phyloP scores from a whole-genome alignment of 1,284 basidiomycete genomes.

The Apiotrichum akiyoshidainum region DNA sequence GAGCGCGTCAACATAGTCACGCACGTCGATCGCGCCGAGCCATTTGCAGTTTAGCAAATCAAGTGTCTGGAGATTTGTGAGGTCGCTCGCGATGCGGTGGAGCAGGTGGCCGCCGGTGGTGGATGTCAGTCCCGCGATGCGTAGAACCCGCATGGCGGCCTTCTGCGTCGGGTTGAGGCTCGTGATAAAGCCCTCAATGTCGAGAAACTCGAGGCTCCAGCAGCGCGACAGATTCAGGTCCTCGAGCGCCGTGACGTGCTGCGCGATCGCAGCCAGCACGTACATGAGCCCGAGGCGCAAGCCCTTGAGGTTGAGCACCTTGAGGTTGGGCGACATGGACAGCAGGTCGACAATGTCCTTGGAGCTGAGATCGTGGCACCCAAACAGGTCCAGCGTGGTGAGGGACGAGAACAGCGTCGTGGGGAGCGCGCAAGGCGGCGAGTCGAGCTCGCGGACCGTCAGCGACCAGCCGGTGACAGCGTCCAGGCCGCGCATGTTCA shows the following conservation, averaged over 20 bases:
- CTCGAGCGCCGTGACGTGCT: constrained; percentile 59
- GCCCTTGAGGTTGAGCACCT: constrained; percentile 64
- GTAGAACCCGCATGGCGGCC: constrained; percentile 47
- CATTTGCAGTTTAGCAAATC: constrained; percentile 66
- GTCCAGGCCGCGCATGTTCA: constrained; percentile 67
- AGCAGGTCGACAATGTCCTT: constrained; percentile 68
- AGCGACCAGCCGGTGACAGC: constrained; percentile 53
- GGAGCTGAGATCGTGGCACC: constrained; percentile 65
- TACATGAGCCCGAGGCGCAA: constrained; percentile 43
- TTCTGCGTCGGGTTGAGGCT: constrained; percentile 20
- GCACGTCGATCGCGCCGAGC: constrained; percentile 12
- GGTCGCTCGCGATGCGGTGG: constrained; percentile 59
- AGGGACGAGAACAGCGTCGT: constrained; percentile 25
- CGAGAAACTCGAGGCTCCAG: constrained; percentile 62
- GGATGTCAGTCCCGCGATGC: constrained; percentile 63
- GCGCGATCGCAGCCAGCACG: constrained; percentile 34
- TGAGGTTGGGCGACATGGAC: constrained; percentile 62
- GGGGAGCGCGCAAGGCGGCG: background rate
- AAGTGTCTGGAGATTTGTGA: constrained; percentile 72
- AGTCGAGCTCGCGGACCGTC: constrained; percentile 7
- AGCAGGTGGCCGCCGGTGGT: constrained; percentile 56
- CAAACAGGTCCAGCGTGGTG: constrained; percentile 64
- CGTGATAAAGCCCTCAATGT: constrained; percentile 53
- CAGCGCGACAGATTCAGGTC: constrained; percentile 74
- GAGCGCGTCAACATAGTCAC: constrained; percentile 53